These are phyloP conservation scores for Cajanus cajan DNA, from an alignment of 306 rosid genomes.

Conservation along the genomic window DNA sequence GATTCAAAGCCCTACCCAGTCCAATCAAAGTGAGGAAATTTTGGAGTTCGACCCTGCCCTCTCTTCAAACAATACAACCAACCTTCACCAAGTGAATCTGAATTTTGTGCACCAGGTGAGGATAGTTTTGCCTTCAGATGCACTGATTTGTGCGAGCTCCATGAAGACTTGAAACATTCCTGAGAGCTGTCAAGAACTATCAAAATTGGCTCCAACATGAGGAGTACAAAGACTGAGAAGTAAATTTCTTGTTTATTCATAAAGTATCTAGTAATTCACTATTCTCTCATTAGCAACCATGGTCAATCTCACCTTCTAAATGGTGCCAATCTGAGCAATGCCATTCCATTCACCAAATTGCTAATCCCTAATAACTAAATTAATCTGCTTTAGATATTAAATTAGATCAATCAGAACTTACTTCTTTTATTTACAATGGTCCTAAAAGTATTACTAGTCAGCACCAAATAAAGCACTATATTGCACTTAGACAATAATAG, in stretches of 20 bases:
- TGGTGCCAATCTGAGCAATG: constrained; percentile 15
- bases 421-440: background rate
- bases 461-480: background rate
- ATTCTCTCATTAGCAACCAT: constrained; percentile 12
- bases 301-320: constrained; percentile 19
- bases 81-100: constrained; percentile 49
- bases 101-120: constrained; percentile 45
- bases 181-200: constrained; percentile 68
- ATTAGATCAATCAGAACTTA: constrained; percentile 18
- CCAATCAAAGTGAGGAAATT: constrained; percentile 89
- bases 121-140: constrained; percentile 67
- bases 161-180: constrained; percentile 93
- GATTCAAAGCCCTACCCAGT: constrained; percentile 58
- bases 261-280: background rate
- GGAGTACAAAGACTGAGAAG: background rate
- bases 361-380: constrained; percentile 33
- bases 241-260: background rate
- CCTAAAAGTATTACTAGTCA: background rate
- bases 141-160: constrained; percentile 88
- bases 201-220: constrained; percentile 28
- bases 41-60: constrained; percentile 83
- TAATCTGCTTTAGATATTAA: constrained; percentile 12
- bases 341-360: constrained; percentile 22
- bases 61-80: constrained; percentile 81
- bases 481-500: background rate